A percentile compares a stretch with the other conserved stretches of the same genome.
phyloP scores from a whole-genome alignment of 2,329 filamentous ascomycete genomes.

The Fusarium sp. region DNA sequence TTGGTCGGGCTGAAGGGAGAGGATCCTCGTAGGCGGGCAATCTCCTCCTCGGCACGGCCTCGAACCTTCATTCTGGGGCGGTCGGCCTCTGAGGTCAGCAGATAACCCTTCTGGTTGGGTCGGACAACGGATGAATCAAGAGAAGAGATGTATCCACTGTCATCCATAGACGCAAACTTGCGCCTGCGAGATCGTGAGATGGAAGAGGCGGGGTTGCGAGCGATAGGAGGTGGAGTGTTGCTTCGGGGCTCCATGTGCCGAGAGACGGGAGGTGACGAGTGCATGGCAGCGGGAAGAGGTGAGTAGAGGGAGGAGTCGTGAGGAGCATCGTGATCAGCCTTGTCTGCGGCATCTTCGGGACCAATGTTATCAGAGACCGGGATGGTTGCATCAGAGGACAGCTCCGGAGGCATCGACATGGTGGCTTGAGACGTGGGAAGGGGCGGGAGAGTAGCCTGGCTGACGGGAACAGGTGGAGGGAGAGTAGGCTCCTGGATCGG shows the following conservation, averaged over 20 bases:
- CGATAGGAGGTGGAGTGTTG: slow-evolving; percentile 81
- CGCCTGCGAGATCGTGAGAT: slow-evolving; percentile 76
- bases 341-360: slow-evolving; percentile 63
- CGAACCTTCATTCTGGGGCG: slow-evolving; percentile 81
- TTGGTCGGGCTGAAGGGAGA: slow-evolving; percentile 93
- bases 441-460: slow-evolving; percentile 54
- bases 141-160: slow-evolving; percentile 97
- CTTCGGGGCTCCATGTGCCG: slow-evolving; percentile 68
- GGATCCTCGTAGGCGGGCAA: slow-evolving; percentile 90
- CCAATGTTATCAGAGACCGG: slow-evolving; percentile 75
- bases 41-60: slow-evolving; percentile 94
- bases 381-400: slow-evolving; percentile 83
- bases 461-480: slow-evolving; percentile 56
- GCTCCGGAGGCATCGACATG: slow-evolving; percentile 62
- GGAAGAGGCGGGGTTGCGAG: slow-evolving; percentile 72
- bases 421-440: slow-evolving; percentile 53
- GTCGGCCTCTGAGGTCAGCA: slow-evolving; percentile 83
- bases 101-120: slow-evolving; percentile 71
- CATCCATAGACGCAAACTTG: slow-evolving; percentile 82
- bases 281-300: slow-evolving; percentile 77
- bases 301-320: slow-evolving; percentile 71
- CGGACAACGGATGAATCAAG: slow-evolving; percentile 90
- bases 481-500: slow-evolving; percentile 60
- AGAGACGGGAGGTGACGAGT: slow-evolving; percentile 89
- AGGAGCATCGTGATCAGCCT: slow-evolving; percentile 53